Conservation (phyloP, 768 basidiomycete genomes). For the Macrolepiota albuminosa region DNA sequence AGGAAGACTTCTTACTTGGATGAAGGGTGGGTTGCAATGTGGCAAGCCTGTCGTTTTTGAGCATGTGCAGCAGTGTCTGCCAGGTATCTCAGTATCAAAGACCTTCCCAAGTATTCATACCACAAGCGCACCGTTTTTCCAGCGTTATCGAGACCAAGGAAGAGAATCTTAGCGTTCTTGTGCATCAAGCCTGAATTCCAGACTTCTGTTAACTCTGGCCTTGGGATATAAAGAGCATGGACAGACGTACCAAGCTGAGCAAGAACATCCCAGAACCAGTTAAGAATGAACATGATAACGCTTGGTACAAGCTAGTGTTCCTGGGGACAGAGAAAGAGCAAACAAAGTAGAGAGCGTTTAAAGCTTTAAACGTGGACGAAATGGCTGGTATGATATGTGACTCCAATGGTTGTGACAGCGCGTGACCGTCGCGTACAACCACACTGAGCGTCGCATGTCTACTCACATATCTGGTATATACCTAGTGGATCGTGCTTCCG, state of each 20-base stretch:
- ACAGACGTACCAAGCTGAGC: conserved; percentile 75
- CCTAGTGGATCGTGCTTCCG: not conserved
- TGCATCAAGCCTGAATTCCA: conserved; percentile 66
- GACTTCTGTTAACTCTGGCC: not conserved
- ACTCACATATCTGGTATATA: not conserved
- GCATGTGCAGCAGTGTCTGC: conserved; percentile 95
- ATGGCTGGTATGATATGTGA: conserved; percentile 11
- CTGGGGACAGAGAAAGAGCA: conserved; percentile 8
- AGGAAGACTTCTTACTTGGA: conserved; percentile 65
- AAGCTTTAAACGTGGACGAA: conserved; percentile 10
- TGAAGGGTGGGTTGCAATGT: conserved; percentile 98
- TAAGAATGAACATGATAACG: conserved; percentile 69
- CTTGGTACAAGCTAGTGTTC: conserved; percentile 14
- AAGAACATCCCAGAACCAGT: conserved; percentile 98
- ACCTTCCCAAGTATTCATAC: not conserved
- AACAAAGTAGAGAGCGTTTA: conserved; percentile 2
- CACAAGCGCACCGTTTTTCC: conserved; percentile 83
- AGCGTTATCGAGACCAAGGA: conserved; percentile 98
- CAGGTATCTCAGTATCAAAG: conserved; percentile 4
- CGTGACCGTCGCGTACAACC: conserved; percentile 3
- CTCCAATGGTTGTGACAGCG: conserved; percentile 1
- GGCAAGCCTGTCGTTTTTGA: conserved; percentile 98
- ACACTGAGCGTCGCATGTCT: not conserved
- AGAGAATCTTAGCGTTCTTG: conserved; percentile 99
- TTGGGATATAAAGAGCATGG: not conserved